These are phyloP conservation scores for Heliamphora pulchella DNA, from an alignment of 179 eudicot genomes.

Conservation along the genomic window DNA sequence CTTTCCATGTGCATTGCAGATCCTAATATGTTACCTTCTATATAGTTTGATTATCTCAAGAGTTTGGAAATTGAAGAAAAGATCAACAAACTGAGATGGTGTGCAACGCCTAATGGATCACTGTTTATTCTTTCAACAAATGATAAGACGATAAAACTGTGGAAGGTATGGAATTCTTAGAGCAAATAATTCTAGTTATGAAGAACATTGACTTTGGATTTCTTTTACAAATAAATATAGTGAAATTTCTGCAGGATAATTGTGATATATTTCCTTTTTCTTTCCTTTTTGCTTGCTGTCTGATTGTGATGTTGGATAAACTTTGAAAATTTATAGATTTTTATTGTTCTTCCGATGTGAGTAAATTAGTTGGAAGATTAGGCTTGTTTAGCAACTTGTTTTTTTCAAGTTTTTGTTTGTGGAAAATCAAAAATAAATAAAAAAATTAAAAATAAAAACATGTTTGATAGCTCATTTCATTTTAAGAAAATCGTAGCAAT, in stretches of 20 bases:
- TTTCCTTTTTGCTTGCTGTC: conserved; percentile 2
- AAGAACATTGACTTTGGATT: background rate
- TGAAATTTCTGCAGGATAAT: background rate
- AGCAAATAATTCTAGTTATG: background rate
- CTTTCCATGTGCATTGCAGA: conserved; percentile 1
- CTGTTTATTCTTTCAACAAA: conserved; percentile 39
- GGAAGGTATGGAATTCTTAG: conserved; percentile 37
- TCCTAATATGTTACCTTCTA: conserved; percentile 19
- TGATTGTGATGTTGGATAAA: background rate
- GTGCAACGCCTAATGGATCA: conserved; percentile 28
- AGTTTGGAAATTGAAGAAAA: conserved; percentile 47
- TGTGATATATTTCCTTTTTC: conserved; percentile 4
- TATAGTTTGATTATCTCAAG: conserved; percentile 45
- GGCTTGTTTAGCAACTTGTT: background rate
- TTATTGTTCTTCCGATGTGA: too few species aligned
- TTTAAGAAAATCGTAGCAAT: too few species aligned
- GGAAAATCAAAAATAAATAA: too few species aligned
- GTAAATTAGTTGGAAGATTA: background rate
- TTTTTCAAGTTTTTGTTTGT: too few species aligned
- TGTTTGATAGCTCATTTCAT: too few species aligned
- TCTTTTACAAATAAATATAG: background rate
- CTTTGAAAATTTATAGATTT: conserved; percentile 1
- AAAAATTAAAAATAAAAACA: too few species aligned
- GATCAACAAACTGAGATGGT: conserved; percentile 44
- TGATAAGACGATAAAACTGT: conserved; percentile 43